These are phyloP conservation scores for Ilyonectria destructans DNA, from an alignment of 2,329 filamentous ascomycete genomes.

Conservation along the genomic window DNA sequence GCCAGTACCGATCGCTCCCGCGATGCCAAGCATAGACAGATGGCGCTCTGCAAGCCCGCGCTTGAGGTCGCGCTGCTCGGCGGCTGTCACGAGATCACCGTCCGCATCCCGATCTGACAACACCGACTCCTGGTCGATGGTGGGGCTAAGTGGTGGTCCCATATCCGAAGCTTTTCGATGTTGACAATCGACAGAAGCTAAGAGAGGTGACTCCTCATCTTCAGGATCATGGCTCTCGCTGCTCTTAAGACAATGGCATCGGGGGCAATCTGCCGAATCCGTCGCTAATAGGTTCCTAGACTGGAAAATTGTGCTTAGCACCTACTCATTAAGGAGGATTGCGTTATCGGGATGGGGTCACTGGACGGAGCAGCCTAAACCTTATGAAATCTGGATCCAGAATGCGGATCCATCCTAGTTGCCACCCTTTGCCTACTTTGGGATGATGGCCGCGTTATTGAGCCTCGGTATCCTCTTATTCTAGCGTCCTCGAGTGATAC, in stretches of 20 bases:
- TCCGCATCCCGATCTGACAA: constrained; percentile 16
- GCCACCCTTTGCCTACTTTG: constrained; percentile 23
- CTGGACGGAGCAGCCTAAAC: constrained; percentile 26
- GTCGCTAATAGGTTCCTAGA: background rate
- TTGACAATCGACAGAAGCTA: constrained; percentile 23
- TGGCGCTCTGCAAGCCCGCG: constrained; percentile 52
- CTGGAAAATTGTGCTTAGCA: constrained; percentile 15
- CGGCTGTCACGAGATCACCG: constrained; percentile 45
- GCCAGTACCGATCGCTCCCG: constrained; percentile 66
- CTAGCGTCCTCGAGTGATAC: constrained; percentile 22
- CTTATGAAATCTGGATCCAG: constrained; percentile 7
- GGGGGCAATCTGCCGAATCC: background rate
- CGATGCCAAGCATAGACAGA: constrained; percentile 69
- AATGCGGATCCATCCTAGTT: constrained; percentile 13
- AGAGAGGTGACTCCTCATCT: constrained; percentile 24
- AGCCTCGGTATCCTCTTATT: constrained; percentile 7
- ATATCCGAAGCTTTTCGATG: constrained; percentile 13
- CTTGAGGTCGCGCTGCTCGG: constrained; percentile 44
- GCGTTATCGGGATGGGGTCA: constrained; percentile 28
- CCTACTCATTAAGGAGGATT: constrained; percentile 25
- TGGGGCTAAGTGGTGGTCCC: constrained; percentile 19
- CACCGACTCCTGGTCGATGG: constrained; percentile 7
- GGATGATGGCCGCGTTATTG: constrained; percentile 3
- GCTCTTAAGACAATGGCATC: constrained; percentile 12
- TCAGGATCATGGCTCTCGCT: constrained; percentile 14